Evolutionary conservation across 805 yeast species (phyloP).

Genomic region (Suhomyces sp.): DNA sequence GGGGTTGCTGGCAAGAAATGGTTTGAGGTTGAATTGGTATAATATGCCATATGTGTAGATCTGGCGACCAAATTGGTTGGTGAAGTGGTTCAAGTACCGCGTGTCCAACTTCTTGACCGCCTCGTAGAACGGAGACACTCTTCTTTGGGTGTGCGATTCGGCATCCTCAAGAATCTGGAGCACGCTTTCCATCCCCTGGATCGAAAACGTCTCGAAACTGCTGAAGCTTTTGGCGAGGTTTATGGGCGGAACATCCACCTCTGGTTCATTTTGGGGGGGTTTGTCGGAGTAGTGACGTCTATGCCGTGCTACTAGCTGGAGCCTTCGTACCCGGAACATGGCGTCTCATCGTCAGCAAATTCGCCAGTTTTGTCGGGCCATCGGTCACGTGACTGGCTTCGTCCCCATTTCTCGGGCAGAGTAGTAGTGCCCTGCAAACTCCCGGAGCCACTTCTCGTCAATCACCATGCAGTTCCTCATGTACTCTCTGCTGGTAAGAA

Average conservation of each 20-base stretch:
- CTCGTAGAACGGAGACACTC: constrained; percentile 6
- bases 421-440: constrained; percentile 67
- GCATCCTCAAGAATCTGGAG: constrained; percentile 11
- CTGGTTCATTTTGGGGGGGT: background rate
- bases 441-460: constrained; percentile 68
- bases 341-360: no score
- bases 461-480: constrained; percentile 78
- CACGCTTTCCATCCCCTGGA: constrained; percentile 13
- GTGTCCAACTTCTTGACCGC: constrained; percentile 10
- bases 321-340: background rate
- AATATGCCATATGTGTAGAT: constrained; percentile 8
- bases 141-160: constrained; percentile 5
- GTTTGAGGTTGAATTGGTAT: constrained; percentile 11
- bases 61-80: constrained; percentile 11
- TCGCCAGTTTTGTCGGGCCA: background rate
- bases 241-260: background rate
- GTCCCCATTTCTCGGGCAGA: constrained; percentile 18
- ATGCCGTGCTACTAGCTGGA: background rate
- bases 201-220: constrained; percentile 6
- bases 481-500: constrained; percentile 82
- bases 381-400: background rate
- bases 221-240: constrained; percentile 5
- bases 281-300: background rate
- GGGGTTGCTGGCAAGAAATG: constrained; percentile 9
- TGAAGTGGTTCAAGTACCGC: constrained; percentile 11